These are phyloP conservation scores for Kwoniella pini DNA, from an alignment of 768 basidiomycete genomes.

Conservation along the genomic window DNA sequence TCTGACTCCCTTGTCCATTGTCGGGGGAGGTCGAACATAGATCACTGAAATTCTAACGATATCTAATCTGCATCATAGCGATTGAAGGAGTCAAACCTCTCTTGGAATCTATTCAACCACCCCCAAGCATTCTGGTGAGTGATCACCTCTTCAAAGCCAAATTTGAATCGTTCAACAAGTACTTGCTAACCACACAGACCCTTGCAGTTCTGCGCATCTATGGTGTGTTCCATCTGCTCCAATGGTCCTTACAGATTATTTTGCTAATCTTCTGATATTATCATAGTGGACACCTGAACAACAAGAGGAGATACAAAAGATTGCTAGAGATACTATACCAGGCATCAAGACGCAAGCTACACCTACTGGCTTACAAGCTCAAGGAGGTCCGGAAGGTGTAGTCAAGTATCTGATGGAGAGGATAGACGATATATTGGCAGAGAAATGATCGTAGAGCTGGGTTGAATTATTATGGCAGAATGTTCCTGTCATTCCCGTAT, in stretches of 20 bases:
- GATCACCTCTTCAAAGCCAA: not conserved
- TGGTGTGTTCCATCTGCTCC: constrained; percentile 27
- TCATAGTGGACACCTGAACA: constrained; percentile 51
- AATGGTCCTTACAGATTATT: no score
- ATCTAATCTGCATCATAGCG: constrained; percentile 24
- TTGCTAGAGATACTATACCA: constrained; percentile 45
- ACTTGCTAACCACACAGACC: not conserved
- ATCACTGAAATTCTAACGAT: no score
- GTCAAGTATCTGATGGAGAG: constrained; percentile 43
- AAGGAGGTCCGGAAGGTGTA: constrained; percentile 44
- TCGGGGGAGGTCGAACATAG: no score
- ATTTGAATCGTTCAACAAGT: not conserved
- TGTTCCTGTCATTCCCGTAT: no score
- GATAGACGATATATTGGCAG: constrained; percentile 40
- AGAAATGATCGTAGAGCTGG: not conserved
- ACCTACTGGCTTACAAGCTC: constrained; percentile 47
- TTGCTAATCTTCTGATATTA: no score
- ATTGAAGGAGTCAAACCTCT: constrained; percentile 49
- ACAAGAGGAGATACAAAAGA: constrained; percentile 42
- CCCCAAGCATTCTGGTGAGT: constrained; percentile 44
- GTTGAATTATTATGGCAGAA: no score
- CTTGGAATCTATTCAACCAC: constrained; percentile 36
- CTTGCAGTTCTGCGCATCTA: constrained; percentile 42
- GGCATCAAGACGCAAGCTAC: constrained; percentile 47
- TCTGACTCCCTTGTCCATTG: no score